Evolutionary conservation across 2,329 filamentous ascomycete genomes (phyloP).

Genomic region (Fusarium staphyleae): DNA sequence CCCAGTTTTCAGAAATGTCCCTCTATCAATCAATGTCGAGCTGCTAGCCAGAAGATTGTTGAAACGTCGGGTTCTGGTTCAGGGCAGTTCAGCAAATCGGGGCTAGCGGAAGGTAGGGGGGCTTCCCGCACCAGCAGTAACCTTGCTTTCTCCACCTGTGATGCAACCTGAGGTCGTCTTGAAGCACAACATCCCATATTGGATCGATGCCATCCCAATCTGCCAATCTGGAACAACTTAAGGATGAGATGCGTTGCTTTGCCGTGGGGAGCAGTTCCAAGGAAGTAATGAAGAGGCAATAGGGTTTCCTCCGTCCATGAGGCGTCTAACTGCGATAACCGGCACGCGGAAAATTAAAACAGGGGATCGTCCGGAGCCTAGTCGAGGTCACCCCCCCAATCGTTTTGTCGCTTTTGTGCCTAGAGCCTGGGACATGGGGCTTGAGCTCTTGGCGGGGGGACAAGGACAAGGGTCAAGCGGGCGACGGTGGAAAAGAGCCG

Average conservation of each 20-base stretch:
- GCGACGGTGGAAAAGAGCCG: slow-evolving; percentile 29
- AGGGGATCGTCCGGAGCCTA: slow-evolving; percentile 12
- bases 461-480: slow-evolving; percentile 22
- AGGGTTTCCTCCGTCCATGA: slow-evolving; percentile 17
- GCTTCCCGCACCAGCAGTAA: slow-evolving; percentile 25
- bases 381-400: neutral
- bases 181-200: slow-evolving; percentile 11
- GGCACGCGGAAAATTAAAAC: slow-evolving; percentile 18
- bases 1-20: slow-evolving; percentile 1
- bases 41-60: slow-evolving; percentile 31
- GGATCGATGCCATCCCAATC: slow-evolving; percentile 4
- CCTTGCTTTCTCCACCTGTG: slow-evolving; percentile 14
- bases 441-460: slow-evolving; percentile 12
- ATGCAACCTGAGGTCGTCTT: slow-evolving; percentile 11
- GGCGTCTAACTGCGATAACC: slow-evolving; percentile 16
- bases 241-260: slow-evolving; percentile 10
- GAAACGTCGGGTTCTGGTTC: slow-evolving; percentile 38
- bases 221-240: neutral
- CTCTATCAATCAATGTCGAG: slow-evolving; percentile 19
- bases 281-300: slow-evolving; percentile 23
- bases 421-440: slow-evolving; percentile 29
- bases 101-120: slow-evolving; percentile 26
- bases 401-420: neutral
- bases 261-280: slow-evolving; percentile 1
- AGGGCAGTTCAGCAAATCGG: slow-evolving; percentile 27